Evolutionary conservation across 1,139 yeast species (phyloP), one percentile per base, ranked within the genome.

Genomic region (Torulaspora globosa): DNA sequence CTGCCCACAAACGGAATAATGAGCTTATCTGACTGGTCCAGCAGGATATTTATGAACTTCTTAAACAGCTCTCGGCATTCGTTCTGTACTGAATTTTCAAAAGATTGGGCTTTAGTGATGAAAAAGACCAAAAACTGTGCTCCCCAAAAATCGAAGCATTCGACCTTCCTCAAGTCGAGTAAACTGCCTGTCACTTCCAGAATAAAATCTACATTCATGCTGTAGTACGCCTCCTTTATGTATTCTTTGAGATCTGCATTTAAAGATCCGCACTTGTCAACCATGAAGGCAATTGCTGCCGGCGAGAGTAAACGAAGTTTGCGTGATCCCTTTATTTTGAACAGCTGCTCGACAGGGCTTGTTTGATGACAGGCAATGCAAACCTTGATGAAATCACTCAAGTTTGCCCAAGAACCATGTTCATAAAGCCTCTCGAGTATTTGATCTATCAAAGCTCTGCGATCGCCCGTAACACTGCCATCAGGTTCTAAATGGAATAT

Each of bases 91-190:
- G 21, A 19, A 9, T 10, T 10, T 9, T 34, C 35, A n/a, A 42
- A 39, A 11, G 41, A 24, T 2, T n/a, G 19, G 7, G 46, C 31
- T n/a, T 44, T 29, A 26, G 36, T 46, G 11, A 50, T 34, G 23
- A 52, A 39, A 35, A 55, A 54, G 6, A 28, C 27, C 14, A 47
- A 27, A n/a, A 55, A 34, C 18, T 54, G 54, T 5, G 36, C 41
- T 12, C 44, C 39, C 32, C 48, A 41, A 4, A 43, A 39, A 6
- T 33, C 26, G 28, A 54, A 45, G 8, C 47, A 36, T 11, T 45
- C 46, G 12, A 43, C 33, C 30, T 53, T 51, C 19, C 41, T 36
- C 10, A 15, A 16, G 2, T 23, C 28, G n/a, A 53, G 23, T 9
- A 55, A 21, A 14, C 44, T 43, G 14, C 34, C 24, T 2, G 50